Conservation (phyloP, 805 yeast genomes). For the Candida coquimbonensis region DNA sequence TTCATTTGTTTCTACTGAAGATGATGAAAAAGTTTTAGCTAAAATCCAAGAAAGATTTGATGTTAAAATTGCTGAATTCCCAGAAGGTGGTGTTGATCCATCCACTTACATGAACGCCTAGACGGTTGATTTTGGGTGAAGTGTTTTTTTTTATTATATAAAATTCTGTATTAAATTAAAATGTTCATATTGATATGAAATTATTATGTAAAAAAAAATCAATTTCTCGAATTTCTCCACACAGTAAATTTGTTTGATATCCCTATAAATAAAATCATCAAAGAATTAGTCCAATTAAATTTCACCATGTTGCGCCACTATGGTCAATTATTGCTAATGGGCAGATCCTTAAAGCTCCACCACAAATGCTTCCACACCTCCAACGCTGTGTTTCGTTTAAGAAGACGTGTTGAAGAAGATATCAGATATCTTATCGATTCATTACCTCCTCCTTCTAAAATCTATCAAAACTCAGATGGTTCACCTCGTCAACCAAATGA, state of each 20-base stretch:
- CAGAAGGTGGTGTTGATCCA: constrained; percentile 97
- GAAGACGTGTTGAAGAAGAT: constrained; percentile 48
- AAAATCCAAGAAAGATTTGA: constrained; percentile 97
- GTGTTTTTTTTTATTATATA: too few relatives aligned
- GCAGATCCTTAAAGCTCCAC: background rate
- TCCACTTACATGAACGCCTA: constrained; percentile 95
- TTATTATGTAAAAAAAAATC: too few relatives aligned
- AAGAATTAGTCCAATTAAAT: too few relatives aligned
- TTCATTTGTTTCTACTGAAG: constrained; percentile 78
- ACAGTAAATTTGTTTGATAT: too few relatives aligned
- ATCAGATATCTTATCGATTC: constrained; percentile 55
- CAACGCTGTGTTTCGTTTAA: constrained; percentile 20
- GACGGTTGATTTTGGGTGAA: constrained; percentile 1
- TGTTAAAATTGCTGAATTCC: constrained; percentile 90
- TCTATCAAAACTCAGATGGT: constrained; percentile 73
- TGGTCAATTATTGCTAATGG: background rate
- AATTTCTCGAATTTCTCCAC: too few relatives aligned
- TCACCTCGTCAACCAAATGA: constrained; percentile 64
- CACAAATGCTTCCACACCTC: constrained; percentile 8
- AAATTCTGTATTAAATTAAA: too few relatives aligned
- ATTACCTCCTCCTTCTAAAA: constrained; percentile 56
- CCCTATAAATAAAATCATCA: too few relatives aligned
- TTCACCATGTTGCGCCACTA: background rate
- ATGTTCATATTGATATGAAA: too few relatives aligned
- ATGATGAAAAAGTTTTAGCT: constrained; percentile 82